Evolutionary conservation across 177 flowering plant species (phyloP).

Genomic region (Vitis hybrid): DNA sequence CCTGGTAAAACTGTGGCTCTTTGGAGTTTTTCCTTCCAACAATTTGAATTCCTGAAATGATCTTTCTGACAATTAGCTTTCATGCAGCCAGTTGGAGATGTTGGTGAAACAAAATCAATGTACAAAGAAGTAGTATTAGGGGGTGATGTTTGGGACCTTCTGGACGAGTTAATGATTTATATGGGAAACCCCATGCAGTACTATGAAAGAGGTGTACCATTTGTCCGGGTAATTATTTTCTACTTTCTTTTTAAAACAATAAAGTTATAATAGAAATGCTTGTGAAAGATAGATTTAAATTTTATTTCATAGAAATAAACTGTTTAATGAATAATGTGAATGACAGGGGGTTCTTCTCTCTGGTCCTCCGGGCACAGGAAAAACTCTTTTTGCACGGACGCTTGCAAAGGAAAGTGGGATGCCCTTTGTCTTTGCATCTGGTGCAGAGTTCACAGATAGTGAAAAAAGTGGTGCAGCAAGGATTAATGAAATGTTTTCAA

Average conservation of each 20-base stretch:
- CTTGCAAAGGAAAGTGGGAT: conserved; percentile 94
- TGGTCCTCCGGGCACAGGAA: conserved; percentile 99
- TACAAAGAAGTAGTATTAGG: conserved; percentile 88
- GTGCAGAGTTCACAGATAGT: conserved; percentile 96
- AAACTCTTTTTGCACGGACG: conserved; percentile 98
- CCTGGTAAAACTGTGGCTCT: conserved; percentile 49
- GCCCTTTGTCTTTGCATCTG: conserved; percentile 98
- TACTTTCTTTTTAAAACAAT: conserved; percentile 3
- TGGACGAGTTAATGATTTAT: conserved; percentile 95
- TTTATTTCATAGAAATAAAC: not conserved
- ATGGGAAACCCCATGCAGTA: conserved; percentile 95
- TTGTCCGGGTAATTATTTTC: conserved; percentile 77
- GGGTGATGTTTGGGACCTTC: conserved; percentile 98
- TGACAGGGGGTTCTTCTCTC: conserved; percentile 93
- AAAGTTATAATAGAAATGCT: not conserved
- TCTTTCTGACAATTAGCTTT: not conserved
- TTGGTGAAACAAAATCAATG: conserved; percentile 76
- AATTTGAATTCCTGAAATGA: not conserved
- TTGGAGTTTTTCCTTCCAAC: not conserved
- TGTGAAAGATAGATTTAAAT: conserved; percentile 1
- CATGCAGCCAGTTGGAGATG: conserved; percentile 79
- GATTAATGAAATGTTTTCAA: conserved; percentile 86
- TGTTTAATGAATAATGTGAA: conserved; percentile 10
- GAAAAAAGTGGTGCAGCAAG: conserved; percentile 91
- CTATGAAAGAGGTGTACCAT: conserved; percentile 73